These are phyloP conservation scores for Ailanthus altissimus DNA, from an alignment of 345 rosid species.

Conservation along the genomic window DNA sequence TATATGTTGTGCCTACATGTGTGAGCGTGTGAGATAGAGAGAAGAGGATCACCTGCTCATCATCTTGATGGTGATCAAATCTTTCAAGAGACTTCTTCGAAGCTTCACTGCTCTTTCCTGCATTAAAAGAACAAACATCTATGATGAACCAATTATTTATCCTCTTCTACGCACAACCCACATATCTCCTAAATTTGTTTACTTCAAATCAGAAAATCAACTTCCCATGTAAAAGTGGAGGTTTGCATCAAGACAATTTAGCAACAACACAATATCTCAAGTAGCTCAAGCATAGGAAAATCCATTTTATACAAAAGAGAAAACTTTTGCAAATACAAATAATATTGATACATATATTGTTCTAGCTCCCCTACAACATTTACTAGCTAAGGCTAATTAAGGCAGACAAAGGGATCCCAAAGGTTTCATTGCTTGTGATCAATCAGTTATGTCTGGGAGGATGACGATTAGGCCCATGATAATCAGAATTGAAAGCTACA, in stretches of 20 bases:
- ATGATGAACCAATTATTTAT: neutral
- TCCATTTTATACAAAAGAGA: constrained; percentile 6
- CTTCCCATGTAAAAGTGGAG: neutral
- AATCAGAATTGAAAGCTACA: constrained; percentile 46
- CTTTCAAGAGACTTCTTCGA: constrained; percentile 13
- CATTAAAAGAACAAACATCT: constrained; percentile 7
- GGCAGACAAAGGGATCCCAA: constrained; percentile 19
- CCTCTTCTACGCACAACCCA: neutral
- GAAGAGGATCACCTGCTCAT: constrained; percentile 16
- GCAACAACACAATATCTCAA: neutral
- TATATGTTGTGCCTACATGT: neutral
- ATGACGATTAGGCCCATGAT: constrained; percentile 41
- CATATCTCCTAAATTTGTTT: neutral
- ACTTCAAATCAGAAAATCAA: neutral
- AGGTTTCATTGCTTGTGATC: neutral
- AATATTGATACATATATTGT: constrained; percentile 3
- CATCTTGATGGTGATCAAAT: neutral
- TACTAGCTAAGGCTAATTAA: neutral
- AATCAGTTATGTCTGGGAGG: constrained; percentile 49
- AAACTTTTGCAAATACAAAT: constrained; percentile 4
- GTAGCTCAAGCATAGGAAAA: neutral
- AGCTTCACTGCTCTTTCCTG: constrained; percentile 11
- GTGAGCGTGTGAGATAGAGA: neutral
- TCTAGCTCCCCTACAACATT: constrained; percentile 13
- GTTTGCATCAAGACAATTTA: neutral